phyloP scores from a whole-genome alignment of 352 stramenopile genomes.

The Phytophthora macrochlamydospora region DNA sequence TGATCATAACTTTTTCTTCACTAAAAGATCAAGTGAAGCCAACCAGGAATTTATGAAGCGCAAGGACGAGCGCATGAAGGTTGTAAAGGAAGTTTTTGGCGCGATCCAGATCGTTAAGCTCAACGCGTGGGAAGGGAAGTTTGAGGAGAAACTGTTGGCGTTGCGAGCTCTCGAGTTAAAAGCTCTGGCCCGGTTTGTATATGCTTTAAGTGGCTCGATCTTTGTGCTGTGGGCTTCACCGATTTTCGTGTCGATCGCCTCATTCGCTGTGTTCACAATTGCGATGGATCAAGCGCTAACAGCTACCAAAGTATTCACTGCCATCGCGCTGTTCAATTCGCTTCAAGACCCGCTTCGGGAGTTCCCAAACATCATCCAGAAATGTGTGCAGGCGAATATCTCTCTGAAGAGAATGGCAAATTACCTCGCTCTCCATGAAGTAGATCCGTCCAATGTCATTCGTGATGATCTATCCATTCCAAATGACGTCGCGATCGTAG shows the following conservation, averaged over 20 bases:
- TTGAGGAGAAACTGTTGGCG: conserved; percentile 26
- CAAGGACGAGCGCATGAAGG: conserved; percentile 90
- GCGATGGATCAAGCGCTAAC: conserved; percentile 32
- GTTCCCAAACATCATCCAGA: conserved; percentile 32
- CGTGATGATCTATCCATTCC: conserved; percentile 1
- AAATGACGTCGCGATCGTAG: conserved; percentile 21
- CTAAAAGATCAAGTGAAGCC: conserved; percentile 39
- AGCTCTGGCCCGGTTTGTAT: conserved; percentile 57
- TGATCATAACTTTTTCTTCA: conserved; percentile 53
- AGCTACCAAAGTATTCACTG: conserved; percentile 50
- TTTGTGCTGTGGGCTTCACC: conserved; percentile 55
- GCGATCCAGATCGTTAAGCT: conserved; percentile 97
- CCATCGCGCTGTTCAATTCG: conserved; percentile 49
- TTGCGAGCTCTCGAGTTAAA: conserved; percentile 86
- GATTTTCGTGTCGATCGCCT: conserved; percentile 48
- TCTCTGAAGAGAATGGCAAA: conserved; percentile 29
- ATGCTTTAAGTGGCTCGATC: conserved; percentile 68
- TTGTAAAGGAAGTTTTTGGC: conserved; percentile 90
- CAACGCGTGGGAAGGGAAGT: conserved; percentile 93
- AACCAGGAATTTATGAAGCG: conserved; percentile 82
- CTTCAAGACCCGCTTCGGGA: conserved; percentile 36
- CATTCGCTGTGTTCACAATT: conserved; percentile 50
- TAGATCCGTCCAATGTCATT: conserved; percentile 6
- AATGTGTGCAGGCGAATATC: conserved; percentile 20
- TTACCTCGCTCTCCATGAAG: conserved; percentile 29